These are phyloP conservation scores for Deinandra increscens DNA, from an alignment of 129 eudicot species.

Conservation along the genomic window DNA sequence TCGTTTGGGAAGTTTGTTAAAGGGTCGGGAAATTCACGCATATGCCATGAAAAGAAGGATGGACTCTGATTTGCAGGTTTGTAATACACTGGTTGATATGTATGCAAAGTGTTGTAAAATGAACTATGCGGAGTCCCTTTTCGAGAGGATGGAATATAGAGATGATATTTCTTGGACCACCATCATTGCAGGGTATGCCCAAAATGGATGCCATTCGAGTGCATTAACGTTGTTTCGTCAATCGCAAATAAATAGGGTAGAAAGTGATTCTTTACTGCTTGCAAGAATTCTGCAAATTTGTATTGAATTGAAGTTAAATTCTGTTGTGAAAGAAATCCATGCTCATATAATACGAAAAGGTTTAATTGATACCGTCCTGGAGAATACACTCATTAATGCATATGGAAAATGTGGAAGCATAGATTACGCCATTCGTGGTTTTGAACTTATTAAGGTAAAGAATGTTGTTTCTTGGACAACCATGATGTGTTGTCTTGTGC, in stretches of 20 bases:
- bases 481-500: constrained; percentile 57
- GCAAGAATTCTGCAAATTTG: constrained; percentile 70
- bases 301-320: constrained; percentile 46
- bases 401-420: constrained; percentile 58
- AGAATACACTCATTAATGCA: constrained; percentile 49
- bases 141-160: constrained; percentile 38
- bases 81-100: constrained; percentile 76
- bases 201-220: constrained; percentile 38
- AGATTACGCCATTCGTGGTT: constrained; percentile 46
- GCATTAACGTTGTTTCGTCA: constrained; percentile 52
- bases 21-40: constrained; percentile 72
- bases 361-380: constrained; percentile 41
- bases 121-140: constrained; percentile 51
- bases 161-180: constrained; percentile 74
- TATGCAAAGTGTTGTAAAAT: constrained; percentile 62
- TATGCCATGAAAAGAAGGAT: constrained; percentile 59
- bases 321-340: constrained; percentile 61
- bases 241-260: constrained; percentile 34
- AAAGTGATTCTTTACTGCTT: constrained; percentile 51
- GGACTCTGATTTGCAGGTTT: constrained; percentile 62
- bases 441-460: constrained; percentile 39
- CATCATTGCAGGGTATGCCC: constrained; percentile 55
- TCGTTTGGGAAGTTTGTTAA: constrained; percentile 43
- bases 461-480: constrained; percentile 81
- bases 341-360: constrained; percentile 46